Conservation (phyloP, 768 basidiomycete species). For the Lactarius sp. region DNA sequence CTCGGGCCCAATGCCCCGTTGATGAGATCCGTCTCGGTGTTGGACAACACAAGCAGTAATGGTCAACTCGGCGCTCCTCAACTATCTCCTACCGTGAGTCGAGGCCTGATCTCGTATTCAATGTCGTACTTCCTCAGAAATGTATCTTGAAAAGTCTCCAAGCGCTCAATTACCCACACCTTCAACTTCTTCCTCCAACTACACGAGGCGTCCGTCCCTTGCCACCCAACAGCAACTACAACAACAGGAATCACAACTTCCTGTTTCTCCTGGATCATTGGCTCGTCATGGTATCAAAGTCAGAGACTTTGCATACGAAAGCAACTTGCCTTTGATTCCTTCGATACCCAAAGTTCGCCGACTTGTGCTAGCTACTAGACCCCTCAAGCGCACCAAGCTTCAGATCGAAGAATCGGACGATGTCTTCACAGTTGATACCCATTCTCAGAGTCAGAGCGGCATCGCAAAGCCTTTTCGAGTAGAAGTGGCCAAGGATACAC, state of each 20-base stretch:
- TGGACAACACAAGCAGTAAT: conserved; percentile 2
- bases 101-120: conserved; percentile 24
- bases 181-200: conserved; percentile 7
- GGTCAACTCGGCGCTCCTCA: conserved; percentile 4
- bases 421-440: conserved; percentile 21
- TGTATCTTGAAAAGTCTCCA: conserved; percentile 20
- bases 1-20: conserved; percentile 9
- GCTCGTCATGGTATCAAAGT: conserved; percentile 39
- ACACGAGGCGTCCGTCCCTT: conserved; percentile 12
- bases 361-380: conserved; percentile 40
- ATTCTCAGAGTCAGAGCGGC: conserved; percentile 15
- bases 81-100: conserved; percentile 17
- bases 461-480: neutral
- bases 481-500: neutral
- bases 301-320: conserved; percentile 66
- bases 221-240: conserved; percentile 3
- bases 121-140: conserved; percentile 16
- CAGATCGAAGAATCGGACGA: conserved; percentile 33
- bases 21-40: conserved; percentile 14
- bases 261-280: conserved; percentile 28
- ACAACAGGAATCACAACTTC: neutral
- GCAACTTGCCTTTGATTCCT: conserved; percentile 54
- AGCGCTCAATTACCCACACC: conserved; percentile 4
- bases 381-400: conserved; percentile 36
- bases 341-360: conserved; percentile 47